These are phyloP conservation scores for Talaromyces nanjingensis DNA, from an alignment of 495 filamentous ascomycete genomes.

Conservation along the genomic window DNA sequence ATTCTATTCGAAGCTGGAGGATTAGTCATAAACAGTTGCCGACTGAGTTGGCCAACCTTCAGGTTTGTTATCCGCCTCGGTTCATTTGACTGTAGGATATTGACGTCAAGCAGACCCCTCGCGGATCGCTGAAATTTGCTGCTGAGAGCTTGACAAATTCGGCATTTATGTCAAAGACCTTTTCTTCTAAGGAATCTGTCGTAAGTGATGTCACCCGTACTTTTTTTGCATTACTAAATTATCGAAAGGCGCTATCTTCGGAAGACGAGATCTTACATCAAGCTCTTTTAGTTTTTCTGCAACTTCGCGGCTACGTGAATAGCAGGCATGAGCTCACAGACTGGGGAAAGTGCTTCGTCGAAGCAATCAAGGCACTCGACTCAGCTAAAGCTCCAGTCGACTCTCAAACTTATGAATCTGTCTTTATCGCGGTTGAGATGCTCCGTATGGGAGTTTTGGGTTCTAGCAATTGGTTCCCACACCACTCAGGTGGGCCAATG, in stretches of 20 bases:
- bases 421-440: slow-evolving; percentile 75
- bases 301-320: slow-evolving; percentile 79
- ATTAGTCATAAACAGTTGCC: slow-evolving; percentile 48
- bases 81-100: neutral
- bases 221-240: neutral
- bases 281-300: slow-evolving; percentile 78
- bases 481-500: slow-evolving; percentile 53
- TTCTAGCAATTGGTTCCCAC: slow-evolving; percentile 47
- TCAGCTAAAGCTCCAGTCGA: slow-evolving; percentile 36
- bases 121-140: slow-evolving; percentile 39
- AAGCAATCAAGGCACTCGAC: slow-evolving; percentile 56
- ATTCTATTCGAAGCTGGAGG: slow-evolving; percentile 65
- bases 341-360: slow-evolving; percentile 76
- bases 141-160: slow-evolving; percentile 51
- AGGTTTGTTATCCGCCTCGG: slow-evolving; percentile 15
- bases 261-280: slow-evolving; percentile 70
- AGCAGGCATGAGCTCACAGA: slow-evolving; percentile 70
- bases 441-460: slow-evolving; percentile 72
- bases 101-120: slow-evolving; percentile 14
- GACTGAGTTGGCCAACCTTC: slow-evolving; percentile 32
- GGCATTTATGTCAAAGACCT: slow-evolving; percentile 61
- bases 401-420: slow-evolving; percentile 47
- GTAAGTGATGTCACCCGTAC: slow-evolving; percentile 18
- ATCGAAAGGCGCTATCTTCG: slow-evolving; percentile 31
- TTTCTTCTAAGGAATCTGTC: slow-evolving; percentile 31